These are phyloP conservation scores for Erodium chrysanthum DNA, from an alignment of 441 rosid species.

Conservation along the genomic window DNA sequence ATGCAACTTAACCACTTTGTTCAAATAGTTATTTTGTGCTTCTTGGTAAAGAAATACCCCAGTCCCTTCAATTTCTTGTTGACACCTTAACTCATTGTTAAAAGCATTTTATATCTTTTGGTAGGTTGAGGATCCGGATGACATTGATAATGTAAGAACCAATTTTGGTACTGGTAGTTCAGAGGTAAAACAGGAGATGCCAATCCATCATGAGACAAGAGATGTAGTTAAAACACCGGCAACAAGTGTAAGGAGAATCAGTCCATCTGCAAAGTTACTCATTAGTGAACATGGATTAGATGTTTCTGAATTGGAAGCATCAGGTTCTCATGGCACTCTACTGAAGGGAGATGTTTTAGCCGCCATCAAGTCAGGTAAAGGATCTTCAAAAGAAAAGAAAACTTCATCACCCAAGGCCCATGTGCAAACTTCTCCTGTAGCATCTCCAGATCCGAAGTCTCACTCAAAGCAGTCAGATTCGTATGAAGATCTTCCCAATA, in stretches of 20 bases:
- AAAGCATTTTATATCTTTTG: conserved; percentile 11
- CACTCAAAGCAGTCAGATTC: conserved; percentile 37
- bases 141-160: conserved; percentile 56
- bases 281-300: conserved; percentile 76
- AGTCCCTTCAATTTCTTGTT: neutral
- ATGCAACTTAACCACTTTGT: neutral
- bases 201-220: conserved; percentile 34
- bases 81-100: neutral
- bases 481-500: conserved; percentile 76
- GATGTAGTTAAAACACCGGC: conserved; percentile 30
- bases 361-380: conserved; percentile 68
- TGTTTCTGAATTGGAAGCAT: conserved; percentile 55
- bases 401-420: conserved; percentile 31
- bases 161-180: conserved; percentile 32
- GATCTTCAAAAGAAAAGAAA: conserved; percentile 37
- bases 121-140: conserved; percentile 82
- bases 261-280: conserved; percentile 81
- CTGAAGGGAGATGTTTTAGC: conserved; percentile 76
- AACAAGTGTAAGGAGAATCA: conserved; percentile 56
- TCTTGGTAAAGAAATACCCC: neutral
- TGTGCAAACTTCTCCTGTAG: conserved; percentile 31
- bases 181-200: conserved; percentile 36
- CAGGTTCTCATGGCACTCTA: conserved; percentile 78
- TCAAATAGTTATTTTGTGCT: neutral
- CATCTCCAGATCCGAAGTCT: conserved; percentile 33